Evolutionary conservation across 2,329 filamentous ascomycete species (phyloP).

Genomic region (Macrophomina tecta): DNA sequence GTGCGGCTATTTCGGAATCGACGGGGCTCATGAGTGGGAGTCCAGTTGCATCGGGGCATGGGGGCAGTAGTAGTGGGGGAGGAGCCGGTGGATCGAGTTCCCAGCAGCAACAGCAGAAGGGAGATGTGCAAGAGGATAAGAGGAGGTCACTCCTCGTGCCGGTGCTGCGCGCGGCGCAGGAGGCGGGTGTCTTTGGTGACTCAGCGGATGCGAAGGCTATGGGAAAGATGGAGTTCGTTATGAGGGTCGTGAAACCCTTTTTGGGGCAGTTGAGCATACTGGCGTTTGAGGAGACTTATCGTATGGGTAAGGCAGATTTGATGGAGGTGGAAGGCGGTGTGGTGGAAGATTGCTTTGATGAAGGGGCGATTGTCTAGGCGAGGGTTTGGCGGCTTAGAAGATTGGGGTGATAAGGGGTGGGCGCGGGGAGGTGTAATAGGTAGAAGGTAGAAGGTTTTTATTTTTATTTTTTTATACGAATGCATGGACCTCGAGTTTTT

Average conservation of each 20-base stretch:
- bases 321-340: conserved; percentile 68
- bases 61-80: conserved; percentile 27
- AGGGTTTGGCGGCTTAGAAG: not conserved
- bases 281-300: conserved; percentile 91
- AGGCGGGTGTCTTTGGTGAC: conserved; percentile 49
- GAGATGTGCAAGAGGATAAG: conserved; percentile 31
- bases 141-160: conserved; percentile 49
- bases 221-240: conserved; percentile 68
- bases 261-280: conserved; percentile 91
- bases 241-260: conserved; percentile 82
- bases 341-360: conserved; percentile 79
- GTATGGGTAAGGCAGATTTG: conserved; percentile 74
- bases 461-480: too few relatives aligned
- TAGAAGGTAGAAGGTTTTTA: too few relatives aligned
- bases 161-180: conserved; percentile 35
- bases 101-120: too few relatives aligned
- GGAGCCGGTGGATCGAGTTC: too few relatives aligned
- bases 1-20: conserved; percentile 30
- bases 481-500: too few relatives aligned
- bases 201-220: conserved; percentile 60
- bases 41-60: not conserved
- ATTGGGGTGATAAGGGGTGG: not conserved
- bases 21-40: not conserved
- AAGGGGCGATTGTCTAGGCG: conserved; percentile 44
- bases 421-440: too few relatives aligned